phyloP scores from a whole-genome alignment of 108 stramenopile species.

The Craspedostauros australis region DNA sequence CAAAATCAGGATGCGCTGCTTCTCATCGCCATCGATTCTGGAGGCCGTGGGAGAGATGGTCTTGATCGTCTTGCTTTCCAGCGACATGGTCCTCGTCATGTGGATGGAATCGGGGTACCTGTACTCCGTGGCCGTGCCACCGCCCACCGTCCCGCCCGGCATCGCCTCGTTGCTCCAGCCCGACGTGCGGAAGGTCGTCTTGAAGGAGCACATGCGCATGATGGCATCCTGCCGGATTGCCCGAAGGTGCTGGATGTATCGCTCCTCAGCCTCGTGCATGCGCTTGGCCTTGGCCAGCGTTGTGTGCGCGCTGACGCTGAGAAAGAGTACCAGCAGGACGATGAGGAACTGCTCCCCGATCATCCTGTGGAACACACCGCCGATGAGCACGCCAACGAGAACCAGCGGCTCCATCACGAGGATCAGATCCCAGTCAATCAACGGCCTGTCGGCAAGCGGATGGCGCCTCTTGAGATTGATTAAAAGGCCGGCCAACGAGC shows the following conservation, averaged over 20 bases:
- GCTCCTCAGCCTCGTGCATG: constrained; percentile 80
- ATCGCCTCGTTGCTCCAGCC: constrained; percentile 27
- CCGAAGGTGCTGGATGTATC: constrained; percentile 35
- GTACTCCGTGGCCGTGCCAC: too few species aligned
- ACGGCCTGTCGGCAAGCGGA: constrained; percentile 78
- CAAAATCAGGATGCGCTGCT: constrained; percentile 39
- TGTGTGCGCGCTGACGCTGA: constrained; percentile 71
- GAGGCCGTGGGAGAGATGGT: constrained; percentile 8
- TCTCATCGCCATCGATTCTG: constrained; percentile 24
- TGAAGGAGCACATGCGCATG: constrained; percentile 11
- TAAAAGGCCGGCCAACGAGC: constrained; percentile 74
- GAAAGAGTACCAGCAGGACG: constrained; percentile 70
- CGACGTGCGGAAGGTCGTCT: constrained; percentile 11
- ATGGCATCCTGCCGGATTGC: constrained; percentile 23
- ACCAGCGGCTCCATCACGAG: constrained; percentile 95
- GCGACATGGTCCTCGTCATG: constrained; percentile 19
- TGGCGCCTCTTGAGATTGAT: constrained; percentile 84
- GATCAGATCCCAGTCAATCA: constrained; percentile 97
- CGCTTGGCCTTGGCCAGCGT: constrained; percentile 82
- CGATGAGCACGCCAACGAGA: constrained; percentile 86
- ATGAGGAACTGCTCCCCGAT: constrained; percentile 77
- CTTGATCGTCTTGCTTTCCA: constrained; percentile 9
- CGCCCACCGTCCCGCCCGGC: background rate
- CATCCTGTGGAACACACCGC: constrained; percentile 82
- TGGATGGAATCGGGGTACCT: constrained; percentile 5